Conservation (phyloP, 2,329 filamentous ascomycete genomes). For the Sclerotinia trifoliorum region DNA sequence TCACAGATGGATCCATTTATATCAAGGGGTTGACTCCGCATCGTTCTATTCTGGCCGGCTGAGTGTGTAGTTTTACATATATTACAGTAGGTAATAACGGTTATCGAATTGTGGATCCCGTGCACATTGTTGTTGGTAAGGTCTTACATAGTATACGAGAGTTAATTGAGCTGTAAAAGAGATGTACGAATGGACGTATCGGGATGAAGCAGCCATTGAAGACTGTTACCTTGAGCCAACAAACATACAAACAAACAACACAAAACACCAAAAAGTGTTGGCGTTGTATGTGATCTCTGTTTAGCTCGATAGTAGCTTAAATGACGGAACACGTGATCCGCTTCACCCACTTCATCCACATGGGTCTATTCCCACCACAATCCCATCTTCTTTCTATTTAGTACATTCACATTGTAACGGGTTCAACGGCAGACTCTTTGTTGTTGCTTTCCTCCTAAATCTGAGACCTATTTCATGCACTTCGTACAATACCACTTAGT, state of each 20-base stretch:
- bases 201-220: background rate
- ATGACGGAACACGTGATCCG: background rate
- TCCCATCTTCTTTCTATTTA: background rate
- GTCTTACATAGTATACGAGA: background rate
- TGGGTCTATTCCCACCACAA: background rate
- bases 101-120: background rate
- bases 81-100: too few relatives aligned
- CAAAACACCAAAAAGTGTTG: background rate
- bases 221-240: background rate
- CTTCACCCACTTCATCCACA: too few relatives aligned
- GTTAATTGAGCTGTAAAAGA: background rate
- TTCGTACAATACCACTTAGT: too few relatives aligned
- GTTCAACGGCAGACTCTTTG: too few relatives aligned
- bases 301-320: background rate
- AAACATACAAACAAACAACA: background rate
- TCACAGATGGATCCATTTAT: constrained; percentile 13
- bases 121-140: background rate
- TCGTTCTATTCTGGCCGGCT: background rate
- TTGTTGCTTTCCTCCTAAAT: background rate
- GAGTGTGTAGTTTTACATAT: too few relatives aligned
- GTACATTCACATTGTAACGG: background rate
- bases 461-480: background rate
- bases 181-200: background rate
- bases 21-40: background rate
- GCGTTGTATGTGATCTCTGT: background rate